phyloP scores from a whole-genome alignment of 2,329 filamentous ascomycete species.

The Pyricularia sp. region DNA sequence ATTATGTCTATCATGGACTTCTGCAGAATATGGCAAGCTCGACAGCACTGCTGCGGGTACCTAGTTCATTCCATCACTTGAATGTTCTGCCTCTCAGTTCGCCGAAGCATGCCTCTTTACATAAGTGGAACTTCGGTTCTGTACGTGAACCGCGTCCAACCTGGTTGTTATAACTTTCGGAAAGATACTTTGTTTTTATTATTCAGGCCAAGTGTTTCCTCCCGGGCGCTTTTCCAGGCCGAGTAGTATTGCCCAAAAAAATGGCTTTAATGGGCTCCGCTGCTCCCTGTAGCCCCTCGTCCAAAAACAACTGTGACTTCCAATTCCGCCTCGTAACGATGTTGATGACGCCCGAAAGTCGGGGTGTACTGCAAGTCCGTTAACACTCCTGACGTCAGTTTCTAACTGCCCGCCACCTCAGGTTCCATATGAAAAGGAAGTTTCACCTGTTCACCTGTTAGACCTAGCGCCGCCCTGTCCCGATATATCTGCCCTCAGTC shows the following conservation, averaged over 20 bases:
- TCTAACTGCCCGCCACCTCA: neutral
- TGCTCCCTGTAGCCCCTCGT: neutral
- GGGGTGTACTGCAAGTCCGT: neutral
- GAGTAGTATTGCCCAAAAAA: neutral
- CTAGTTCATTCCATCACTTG: too few relatives aligned
- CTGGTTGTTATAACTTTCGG: too few relatives aligned
- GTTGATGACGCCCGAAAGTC: neutral
- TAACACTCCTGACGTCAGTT: neutral
- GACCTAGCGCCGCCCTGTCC: neutral
- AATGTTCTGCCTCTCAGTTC: too few relatives aligned
- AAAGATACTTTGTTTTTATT: too few relatives aligned
- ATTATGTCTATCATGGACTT: too few relatives aligned
- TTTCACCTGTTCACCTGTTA: neutral
- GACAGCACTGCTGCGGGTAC: too few relatives aligned
- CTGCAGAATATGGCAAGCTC: too few relatives aligned
- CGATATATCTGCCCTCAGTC: neutral
- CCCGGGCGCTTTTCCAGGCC: neutral
- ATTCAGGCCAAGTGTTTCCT: neutral
- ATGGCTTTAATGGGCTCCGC: neutral
- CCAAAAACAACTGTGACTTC: neutral
- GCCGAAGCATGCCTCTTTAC: too few relatives aligned
- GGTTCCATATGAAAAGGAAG: neutral
- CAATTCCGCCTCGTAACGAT: neutral
- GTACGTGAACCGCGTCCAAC: too few relatives aligned
- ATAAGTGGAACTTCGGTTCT: too few relatives aligned